Evolutionary conservation across 140 eudicot species (phyloP).

Genomic region (Cichorium intybus): DNA sequence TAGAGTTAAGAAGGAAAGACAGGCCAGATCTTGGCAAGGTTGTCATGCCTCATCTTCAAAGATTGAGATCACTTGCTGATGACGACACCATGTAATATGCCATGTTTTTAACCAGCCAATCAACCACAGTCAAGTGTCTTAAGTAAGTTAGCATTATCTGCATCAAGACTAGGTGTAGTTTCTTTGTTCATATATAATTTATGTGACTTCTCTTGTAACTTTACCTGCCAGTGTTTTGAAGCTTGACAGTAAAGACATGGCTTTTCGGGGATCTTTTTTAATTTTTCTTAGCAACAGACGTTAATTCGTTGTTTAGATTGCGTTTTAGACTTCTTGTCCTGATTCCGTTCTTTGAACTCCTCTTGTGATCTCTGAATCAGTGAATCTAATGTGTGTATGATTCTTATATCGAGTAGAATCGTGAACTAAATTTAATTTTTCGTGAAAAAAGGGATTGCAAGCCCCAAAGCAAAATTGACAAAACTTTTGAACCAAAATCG

Average conservation of each 20-base stretch:
- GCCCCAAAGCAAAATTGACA: no score
- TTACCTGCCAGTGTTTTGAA: not conserved
- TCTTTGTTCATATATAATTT: not conserved
- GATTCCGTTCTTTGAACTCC: no score
- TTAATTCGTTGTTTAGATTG: no score
- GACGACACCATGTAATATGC: slow-evolving; percentile 19
- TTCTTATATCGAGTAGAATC: no score
- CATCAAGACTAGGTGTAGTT: not conserved
- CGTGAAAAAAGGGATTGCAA: no score
- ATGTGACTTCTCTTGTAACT: not conserved
- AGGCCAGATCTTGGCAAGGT: slow-evolving; percentile 65
- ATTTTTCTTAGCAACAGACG: not conserved
- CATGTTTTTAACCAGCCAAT: not conserved
- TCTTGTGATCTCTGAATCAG: no score
- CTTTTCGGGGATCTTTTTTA: not conserved
- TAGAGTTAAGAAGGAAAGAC: slow-evolving; percentile 62
- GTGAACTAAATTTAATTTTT: no score
- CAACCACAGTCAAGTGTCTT: slow-evolving; percentile 17
- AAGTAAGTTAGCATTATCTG: slow-evolving; percentile 12
- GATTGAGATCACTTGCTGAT: slow-evolving; percentile 44
- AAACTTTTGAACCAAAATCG: no score
- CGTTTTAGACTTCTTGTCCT: no score
- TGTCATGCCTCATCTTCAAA: slow-evolving; percentile 59
- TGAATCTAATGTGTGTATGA: no score
- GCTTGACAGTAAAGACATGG: not conserved